A percentile compares a stretch with the other conserved stretches of the same genome.
These are phyloP conservation scores for Camellia oleifera DNA, from an alignment of 179 eudicot genomes.

Conservation along the genomic window DNA sequence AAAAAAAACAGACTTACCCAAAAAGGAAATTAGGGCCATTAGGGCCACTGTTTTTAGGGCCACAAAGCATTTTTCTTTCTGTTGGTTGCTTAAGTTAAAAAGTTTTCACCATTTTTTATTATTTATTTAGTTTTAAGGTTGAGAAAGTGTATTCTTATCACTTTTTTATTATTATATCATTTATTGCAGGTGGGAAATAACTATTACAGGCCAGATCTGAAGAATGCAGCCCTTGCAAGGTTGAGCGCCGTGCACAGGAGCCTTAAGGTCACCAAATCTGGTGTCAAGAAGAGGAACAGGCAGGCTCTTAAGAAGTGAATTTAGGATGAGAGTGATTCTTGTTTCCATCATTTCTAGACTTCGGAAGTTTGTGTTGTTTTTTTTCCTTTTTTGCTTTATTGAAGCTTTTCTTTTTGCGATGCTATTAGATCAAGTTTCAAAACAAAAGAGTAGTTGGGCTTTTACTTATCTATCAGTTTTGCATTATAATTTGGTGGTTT, in stretches of 20 bases:
- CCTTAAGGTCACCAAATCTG: conserved; percentile 85
- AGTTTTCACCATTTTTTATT: neutral
- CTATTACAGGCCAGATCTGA: conserved; percentile 84
- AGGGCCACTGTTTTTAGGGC: no score
- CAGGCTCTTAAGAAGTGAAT: conserved; percentile 60
- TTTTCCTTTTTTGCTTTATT: neutral
- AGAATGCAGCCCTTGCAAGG: conserved; percentile 87
- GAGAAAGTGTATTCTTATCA: neutral
- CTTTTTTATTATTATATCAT: neutral
- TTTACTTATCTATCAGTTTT: neutral
- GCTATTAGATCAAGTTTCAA: neutral
- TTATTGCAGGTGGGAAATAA: conserved; percentile 69
- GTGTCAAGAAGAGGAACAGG: conserved; percentile 93
- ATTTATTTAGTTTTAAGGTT: neutral
- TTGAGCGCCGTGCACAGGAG: conserved; percentile 75
- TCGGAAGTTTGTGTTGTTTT: neutral
- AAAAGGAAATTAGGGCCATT: no score
- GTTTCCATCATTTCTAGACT: neutral
- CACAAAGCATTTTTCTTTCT: no score
- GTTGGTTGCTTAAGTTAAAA: neutral
- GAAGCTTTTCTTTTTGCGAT: neutral
- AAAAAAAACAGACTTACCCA: no score
- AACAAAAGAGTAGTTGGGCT: neutral
- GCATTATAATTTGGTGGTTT: neutral
- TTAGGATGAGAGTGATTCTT: neutral